Evolutionary conservation across 1,284 basidiomycete species (phyloP).

Genomic region (Heterobasidion irregulare): DNA sequence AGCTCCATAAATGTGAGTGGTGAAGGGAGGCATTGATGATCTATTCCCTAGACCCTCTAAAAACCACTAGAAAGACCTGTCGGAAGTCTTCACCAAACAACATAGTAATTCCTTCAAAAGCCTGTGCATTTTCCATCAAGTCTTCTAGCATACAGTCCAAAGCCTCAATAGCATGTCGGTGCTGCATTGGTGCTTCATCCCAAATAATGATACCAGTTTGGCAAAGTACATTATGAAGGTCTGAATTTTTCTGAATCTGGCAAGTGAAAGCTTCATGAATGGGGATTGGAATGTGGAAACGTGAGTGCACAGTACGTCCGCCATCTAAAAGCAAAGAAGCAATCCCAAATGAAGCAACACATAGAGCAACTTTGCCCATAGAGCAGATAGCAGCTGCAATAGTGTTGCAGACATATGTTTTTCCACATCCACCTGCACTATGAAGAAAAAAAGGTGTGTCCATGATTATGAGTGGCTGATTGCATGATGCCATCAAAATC

Average conservation of each 20-base stretch:
- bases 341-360: slow-evolving; percentile 38
- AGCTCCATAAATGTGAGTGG: too few species aligned
- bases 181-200: too few species aligned
- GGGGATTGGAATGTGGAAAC: slow-evolving; percentile 30
- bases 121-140: too few species aligned
- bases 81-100: too few species aligned
- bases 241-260: slow-evolving; percentile 18
- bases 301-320: slow-evolving; percentile 34
- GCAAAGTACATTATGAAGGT: slow-evolving; percentile 18
- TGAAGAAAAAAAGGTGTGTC: slow-evolving; percentile 31
- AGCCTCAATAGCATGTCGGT: too few species aligned
- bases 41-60: too few species aligned
- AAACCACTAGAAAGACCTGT: too few species aligned
- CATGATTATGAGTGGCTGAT: slow-evolving; percentile 18
- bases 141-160: too few species aligned
- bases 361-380: slow-evolving; percentile 25
- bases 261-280: slow-evolving; percentile 14
- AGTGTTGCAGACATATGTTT: not conserved
- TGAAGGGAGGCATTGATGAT: too few species aligned
- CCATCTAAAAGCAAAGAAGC: slow-evolving; percentile 30
- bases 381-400: not conserved
- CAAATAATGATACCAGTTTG: slow-evolving; percentile 21
- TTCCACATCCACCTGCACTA: too few species aligned
- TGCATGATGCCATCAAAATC: slow-evolving; percentile 22
- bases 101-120: too few species aligned